Evolutionary conservation across 2,329 filamentous ascomycete species (phyloP), one percentile per base, ranked within the genome.

Genomic region (Penicillium sp.): DNA sequence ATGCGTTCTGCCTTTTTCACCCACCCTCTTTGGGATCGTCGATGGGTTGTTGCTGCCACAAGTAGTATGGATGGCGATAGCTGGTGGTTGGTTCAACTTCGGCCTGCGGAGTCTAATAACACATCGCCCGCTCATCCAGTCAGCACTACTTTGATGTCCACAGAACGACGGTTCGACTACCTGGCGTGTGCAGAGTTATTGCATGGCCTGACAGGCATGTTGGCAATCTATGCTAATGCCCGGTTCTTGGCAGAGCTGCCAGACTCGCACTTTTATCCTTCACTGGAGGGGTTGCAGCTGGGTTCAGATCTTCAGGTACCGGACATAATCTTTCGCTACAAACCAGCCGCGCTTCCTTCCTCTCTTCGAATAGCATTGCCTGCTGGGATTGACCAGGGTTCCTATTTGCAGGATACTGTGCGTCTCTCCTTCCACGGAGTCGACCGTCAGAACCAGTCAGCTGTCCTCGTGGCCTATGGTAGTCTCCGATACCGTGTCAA

Each of bases 41-140:
- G 84, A n/a, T 96, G 93, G 90, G 81, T 87, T 60, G 77, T 96
- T 39, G 86, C 87, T 62, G 82, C 89, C 46, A 86, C 86, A 52
- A 82, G 91, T 70, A 87, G 88, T 69, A 80, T 90, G 68, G 81
- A 82, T 67, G 90, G 90, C 52, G 90, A 95, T 69, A 83, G 82
- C 59, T 96, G 90, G 90, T 93, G 88, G 86, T 77, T 93, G 58
- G 79, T 91, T 26, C 72, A 73, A 58, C 56, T 74, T 62, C 65
- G 58, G 45, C 56, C 66, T 27, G 44, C 63, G 24, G 49, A 63
- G 19, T 35, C 63, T 64, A 31, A 53, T 57, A 46, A 51, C 69
- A 22, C 39, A 41, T 63, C 67, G 46, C 64, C 63, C 13, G 68
- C 68, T 26, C 70, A 74, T 53, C 48, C 63, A 37, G 60, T 77